Base-by-base conservation (phyloP, 1,139 yeast genomes). In the Kazachstania sp. region DNA sequence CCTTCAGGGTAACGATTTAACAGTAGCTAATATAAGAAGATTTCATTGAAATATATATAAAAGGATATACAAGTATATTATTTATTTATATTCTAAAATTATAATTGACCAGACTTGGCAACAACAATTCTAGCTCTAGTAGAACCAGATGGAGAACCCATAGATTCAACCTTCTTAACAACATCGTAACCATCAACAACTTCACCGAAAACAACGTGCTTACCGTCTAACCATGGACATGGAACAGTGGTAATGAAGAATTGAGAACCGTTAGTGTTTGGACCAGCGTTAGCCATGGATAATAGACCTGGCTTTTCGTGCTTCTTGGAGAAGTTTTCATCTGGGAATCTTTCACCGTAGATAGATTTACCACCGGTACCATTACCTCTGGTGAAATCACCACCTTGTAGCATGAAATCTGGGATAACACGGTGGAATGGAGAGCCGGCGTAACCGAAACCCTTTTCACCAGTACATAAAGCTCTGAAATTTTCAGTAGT, bases 201-300 rank as follows among this genome's bases (percentile, higher is more conserved):
- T 78, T 90, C 97, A 71, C 98, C 98, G 65, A 90, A 92, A 57
- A 92, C 98, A 72, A 88, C 97, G 83, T 92, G 98, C 77, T 84
- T 85, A 70, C 97, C 97, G 69, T 92, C 97, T 74, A 92, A 83
- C 97, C 97, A 90, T 60, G 96, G 86, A 71, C 86, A 77, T 65
- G 88, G 79, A 52, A 90, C 97, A 55, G 97, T 90, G 78, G 98
- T 92, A 74, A 92, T 81, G 81, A 92, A 92, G 78, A 92, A 92
- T 77, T 92, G 98, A 52, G 97, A 90, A 59, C 98, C 98, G 78
- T 92, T 92, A 81, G 97, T 90, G 90, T 90, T 87, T 73, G 96
- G 96, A 69, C 98, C 98, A 63, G 97, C 97, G 68, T 92, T 92
- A 71, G 98, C 98, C 98, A 92, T 92, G 63, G 96, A 86, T 70